Percentiles rank a stretch among this genome's conserved stretches.
Conservation (phyloP, 371 early-diverging fungal genomes). For the Zancudomyces culisetae region DNA sequence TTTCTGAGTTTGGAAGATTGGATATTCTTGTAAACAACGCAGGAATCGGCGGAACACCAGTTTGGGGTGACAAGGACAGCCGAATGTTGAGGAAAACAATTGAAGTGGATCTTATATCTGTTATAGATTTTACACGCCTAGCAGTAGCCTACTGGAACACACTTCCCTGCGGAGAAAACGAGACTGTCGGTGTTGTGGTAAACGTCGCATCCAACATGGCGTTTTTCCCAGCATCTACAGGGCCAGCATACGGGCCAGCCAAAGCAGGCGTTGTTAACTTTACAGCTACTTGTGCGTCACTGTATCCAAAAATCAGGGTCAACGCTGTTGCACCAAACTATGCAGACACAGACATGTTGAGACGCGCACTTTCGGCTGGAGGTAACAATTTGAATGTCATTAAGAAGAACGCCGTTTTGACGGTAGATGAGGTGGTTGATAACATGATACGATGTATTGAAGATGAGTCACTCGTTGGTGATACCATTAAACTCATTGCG, state of each 20-base stretch:
- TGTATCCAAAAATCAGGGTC: conserved; percentile 32
- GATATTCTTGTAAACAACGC: conserved; percentile 54
- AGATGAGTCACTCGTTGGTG: conserved; percentile 28
- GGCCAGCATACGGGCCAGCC: conserved; percentile 59
- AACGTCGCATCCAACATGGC: conserved; percentile 64
- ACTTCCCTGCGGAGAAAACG: not conserved
- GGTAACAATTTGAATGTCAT: not conserved
- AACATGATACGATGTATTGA: conserved; percentile 42
- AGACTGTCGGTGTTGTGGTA: conserved; percentile 42
- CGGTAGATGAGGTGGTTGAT: conserved; percentile 32
- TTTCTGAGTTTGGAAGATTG: conserved; percentile 31
- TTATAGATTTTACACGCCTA: conserved; percentile 42
- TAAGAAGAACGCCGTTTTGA: conserved; percentile 24
- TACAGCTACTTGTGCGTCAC: conserved; percentile 17
- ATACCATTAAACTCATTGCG: conserved; percentile 16
- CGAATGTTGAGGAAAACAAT: conserved; percentile 25
- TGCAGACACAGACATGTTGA: conserved; percentile 30
- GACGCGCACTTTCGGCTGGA: not conserved
- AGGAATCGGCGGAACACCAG: conserved; percentile 27
- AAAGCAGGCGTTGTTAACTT: conserved; percentile 45
- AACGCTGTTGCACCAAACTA: conserved; percentile 64
- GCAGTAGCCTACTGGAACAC: conserved; percentile 38
- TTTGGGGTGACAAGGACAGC: conserved; percentile 15
- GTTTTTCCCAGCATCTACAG: conserved; percentile 36
- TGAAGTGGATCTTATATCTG: conserved; percentile 41